Evolutionary conservation across 768 basidiomycete genomes (phyloP).

Genomic region (Sarcomyxa edulis): DNA sequence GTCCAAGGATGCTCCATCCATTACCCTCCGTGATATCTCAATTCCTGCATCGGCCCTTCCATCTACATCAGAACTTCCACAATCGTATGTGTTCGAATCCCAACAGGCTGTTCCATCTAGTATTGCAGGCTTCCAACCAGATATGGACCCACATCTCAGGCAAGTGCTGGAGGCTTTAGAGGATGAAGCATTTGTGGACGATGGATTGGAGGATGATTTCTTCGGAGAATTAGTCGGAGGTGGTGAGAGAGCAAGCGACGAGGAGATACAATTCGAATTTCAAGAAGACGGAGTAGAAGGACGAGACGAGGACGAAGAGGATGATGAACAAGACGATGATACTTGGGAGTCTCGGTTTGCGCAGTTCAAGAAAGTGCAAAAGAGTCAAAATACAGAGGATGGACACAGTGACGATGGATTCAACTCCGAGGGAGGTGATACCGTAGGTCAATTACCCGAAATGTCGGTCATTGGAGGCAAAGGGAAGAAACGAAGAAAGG

Average conservation of each 20-base stretch:
- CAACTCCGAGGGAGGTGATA: constrained; percentile 74
- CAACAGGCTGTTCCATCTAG: constrained; percentile 78
- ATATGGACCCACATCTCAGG: constrained; percentile 93
- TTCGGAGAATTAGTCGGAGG: constrained; percentile 67
- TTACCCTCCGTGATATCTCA: constrained; percentile 51
- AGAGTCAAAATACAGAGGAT: constrained; percentile 14
- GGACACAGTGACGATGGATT: constrained; percentile 42
- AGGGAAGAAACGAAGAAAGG: constrained; percentile 62
- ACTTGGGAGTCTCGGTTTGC: constrained; percentile 80
- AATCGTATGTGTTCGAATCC: constrained; percentile 68
- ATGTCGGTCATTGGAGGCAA: constrained; percentile 80
- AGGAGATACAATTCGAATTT: constrained; percentile 65
- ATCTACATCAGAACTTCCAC: constrained; percentile 67
- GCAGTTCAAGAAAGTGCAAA: constrained; percentile 62
- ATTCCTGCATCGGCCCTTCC: constrained; percentile 72
- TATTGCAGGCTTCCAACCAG: constrained; percentile 86
- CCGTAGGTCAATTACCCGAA: constrained; percentile 64
- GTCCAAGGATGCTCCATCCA: constrained; percentile 25
- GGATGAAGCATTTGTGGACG: constrained; percentile 91
- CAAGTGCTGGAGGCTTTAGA: constrained; percentile 93
- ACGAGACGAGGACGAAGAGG: constrained; percentile 10
- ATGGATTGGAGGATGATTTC: constrained; percentile 67
- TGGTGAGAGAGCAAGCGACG: constrained; percentile 61
- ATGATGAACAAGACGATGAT: constrained; percentile 21
- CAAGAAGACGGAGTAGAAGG: constrained; percentile 41